Evolutionary conservation across 2,329 filamentous ascomycete genomes (phyloP).

Genomic region (Fusarium haematococcum): DNA sequence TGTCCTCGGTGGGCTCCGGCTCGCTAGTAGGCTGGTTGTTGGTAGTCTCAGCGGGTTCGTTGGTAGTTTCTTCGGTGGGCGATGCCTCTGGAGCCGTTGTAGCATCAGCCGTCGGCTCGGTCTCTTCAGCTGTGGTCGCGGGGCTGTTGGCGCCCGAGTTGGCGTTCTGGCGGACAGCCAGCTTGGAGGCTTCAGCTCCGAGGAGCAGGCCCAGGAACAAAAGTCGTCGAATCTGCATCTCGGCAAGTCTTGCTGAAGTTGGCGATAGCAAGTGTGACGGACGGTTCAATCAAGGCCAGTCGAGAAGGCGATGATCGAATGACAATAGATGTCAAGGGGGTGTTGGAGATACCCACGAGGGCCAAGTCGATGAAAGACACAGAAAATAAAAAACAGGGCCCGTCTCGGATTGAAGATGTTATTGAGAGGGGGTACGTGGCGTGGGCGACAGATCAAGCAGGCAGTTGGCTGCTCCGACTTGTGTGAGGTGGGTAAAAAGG

Average conservation of each 20-base stretch:
- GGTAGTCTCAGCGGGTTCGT: background rate
- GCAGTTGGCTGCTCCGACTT: constrained; percentile 29
- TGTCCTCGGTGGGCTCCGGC: constrained; percentile 2
- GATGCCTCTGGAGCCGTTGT: constrained; percentile 18
- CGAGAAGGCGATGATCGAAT: constrained; percentile 14
- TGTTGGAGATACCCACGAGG: constrained; percentile 27
- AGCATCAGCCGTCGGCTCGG: constrained; percentile 18
- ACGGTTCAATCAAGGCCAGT: constrained; percentile 26
- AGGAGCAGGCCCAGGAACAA: constrained; percentile 41
- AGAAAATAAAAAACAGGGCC: constrained; percentile 27
- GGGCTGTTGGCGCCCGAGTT: background rate
- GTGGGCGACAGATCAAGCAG: constrained; percentile 18
- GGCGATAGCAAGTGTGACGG: constrained; percentile 11
- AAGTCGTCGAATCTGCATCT: constrained; percentile 42
- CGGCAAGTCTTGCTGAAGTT: constrained; percentile 12
- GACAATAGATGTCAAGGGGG: constrained; percentile 8
- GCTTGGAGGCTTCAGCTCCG: constrained; percentile 38
- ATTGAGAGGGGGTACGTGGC: constrained; percentile 14
- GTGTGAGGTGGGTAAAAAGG: constrained; percentile 28
- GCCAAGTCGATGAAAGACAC: constrained; percentile 24
- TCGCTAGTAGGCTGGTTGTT: background rate
- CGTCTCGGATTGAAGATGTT: constrained; percentile 31
- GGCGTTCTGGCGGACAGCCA: constrained; percentile 30
- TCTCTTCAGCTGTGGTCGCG: background rate
- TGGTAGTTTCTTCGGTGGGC: constrained; percentile 9